These are phyloP conservation scores for Scenedesmus sp. DNA, from an alignment of 163 green algal genomes.

Conservation along the genomic window DNA sequence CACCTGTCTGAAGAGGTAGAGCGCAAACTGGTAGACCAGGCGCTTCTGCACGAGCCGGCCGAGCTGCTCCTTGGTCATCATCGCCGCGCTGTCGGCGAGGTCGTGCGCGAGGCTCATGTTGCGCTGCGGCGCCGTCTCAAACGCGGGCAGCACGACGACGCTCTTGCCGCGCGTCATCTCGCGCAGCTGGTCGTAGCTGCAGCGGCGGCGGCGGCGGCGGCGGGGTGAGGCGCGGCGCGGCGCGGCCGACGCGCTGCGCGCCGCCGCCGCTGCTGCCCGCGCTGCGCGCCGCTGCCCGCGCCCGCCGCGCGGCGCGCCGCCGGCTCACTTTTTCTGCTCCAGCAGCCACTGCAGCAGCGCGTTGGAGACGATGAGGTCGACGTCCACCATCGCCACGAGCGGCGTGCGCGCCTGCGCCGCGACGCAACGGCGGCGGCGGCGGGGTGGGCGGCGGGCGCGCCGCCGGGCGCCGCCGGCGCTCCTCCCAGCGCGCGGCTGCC, in stretches of 20 bases:
- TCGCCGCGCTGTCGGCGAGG: constrained; percentile 36
- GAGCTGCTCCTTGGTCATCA: constrained; percentile 45
- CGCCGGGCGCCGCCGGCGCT: neutral
- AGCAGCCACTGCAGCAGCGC: constrained; percentile 47
- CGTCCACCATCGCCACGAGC: constrained; percentile 65
- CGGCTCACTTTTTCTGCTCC: constrained; percentile 42
- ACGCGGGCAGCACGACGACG: constrained; percentile 46
- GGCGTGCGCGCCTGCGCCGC: constrained; percentile 41
- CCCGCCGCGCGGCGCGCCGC: neutral
- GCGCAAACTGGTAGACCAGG: constrained; percentile 48
- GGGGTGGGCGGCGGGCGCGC: neutral
- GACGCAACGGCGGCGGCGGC: neutral
- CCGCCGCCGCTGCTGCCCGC: neutral
- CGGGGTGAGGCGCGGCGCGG: too few species aligned
- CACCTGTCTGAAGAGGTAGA: constrained; percentile 50
- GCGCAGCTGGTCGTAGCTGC: constrained; percentile 37
- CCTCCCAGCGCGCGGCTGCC: too few species aligned
- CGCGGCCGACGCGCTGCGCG: too few species aligned
- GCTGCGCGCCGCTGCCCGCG: neutral
- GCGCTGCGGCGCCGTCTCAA: constrained; percentile 46
- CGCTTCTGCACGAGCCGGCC: constrained; percentile 29
- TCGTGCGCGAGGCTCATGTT: constrained; percentile 46
- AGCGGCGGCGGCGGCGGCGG: neutral
- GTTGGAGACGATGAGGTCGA: constrained; percentile 54
- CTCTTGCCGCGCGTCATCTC: constrained; percentile 27